Percentiles rank a stretch among this genome's conserved stretches.
Conservation (phyloP, 2,329 filamentous ascomycete species). For the Aspergillus aculeatus region DNA sequence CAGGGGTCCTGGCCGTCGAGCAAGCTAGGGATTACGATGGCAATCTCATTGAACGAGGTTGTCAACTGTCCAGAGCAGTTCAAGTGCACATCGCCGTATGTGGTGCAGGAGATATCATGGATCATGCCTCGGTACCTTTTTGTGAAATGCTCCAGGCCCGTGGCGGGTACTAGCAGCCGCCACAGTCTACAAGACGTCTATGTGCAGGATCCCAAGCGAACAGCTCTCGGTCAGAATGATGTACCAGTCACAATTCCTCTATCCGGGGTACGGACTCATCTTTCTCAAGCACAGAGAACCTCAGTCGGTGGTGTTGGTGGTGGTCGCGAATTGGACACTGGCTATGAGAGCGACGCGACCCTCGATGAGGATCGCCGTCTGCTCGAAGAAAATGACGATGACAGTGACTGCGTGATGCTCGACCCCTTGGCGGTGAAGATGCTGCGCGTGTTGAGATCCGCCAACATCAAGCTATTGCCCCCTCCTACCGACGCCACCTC, state of each 20-base stretch:
- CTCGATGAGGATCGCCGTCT: constrained; percentile 48
- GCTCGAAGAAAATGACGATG: constrained; percentile 38
- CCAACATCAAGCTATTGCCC: constrained; percentile 62
- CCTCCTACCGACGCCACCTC: constrained; percentile 65
- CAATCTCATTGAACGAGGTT: constrained; percentile 79
- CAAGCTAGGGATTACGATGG: constrained; percentile 56
- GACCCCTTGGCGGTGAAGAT: neutral
- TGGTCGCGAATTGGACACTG: constrained; percentile 31
- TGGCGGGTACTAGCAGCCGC: neutral
- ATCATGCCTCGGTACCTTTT: constrained; percentile 87
- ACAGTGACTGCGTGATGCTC: neutral
- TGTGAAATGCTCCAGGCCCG: constrained; percentile 42
- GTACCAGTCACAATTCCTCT: constrained; percentile 52
- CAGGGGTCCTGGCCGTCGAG: constrained; percentile 64
- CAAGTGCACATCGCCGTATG: constrained; percentile 57
- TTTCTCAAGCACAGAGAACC: neutral
- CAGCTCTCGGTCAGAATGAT: constrained; percentile 42
- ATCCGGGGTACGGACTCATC: constrained; percentile 47
- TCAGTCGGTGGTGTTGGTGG: neutral
- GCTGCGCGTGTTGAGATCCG: constrained; percentile 57
- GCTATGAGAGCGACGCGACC: constrained; percentile 49
- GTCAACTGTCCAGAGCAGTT: constrained; percentile 71
- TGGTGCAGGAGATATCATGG: constrained; percentile 76
- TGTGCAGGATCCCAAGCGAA: constrained; percentile 37
- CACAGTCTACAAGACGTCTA: constrained; percentile 24